Conservation (phyloP, 1,284 basidiomycete species). For the Rhizoctonia solani region DNA sequence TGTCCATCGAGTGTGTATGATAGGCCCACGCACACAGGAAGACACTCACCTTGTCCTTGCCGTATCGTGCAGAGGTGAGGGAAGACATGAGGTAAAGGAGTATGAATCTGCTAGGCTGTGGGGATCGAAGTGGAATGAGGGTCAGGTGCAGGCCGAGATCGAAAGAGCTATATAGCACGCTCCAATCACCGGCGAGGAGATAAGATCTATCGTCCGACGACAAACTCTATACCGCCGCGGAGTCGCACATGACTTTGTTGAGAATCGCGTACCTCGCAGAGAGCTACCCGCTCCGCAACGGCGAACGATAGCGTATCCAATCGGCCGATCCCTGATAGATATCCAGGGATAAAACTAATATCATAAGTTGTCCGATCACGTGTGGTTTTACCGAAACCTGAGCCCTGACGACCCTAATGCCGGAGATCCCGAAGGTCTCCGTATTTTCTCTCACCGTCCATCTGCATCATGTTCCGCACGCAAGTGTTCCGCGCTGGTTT, state of each 20-base stretch:
- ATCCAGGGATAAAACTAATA: not conserved
- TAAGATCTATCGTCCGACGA: too few relatives aligned
- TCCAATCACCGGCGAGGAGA: not conserved
- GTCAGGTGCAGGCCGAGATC: not conserved
- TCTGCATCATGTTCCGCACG: conserved; percentile 24
- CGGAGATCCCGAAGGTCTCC: conserved; percentile 18
- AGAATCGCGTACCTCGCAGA: too few relatives aligned
- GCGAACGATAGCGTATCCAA: not conserved
- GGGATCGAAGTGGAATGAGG: not conserved
- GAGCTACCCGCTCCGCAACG: not conserved
- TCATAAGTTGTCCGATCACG: not conserved
- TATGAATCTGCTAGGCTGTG: not conserved
- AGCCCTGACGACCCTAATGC: conserved; percentile 6
- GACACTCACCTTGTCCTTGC: conserved; percentile 72
- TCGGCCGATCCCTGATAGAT: conserved; percentile 18
- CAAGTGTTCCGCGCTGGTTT: conserved; percentile 27
- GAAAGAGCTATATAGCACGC: not conserved
- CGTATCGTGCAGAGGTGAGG: conserved; percentile 67
- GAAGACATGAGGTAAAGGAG: too few relatives aligned
- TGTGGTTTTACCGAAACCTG: not conserved
- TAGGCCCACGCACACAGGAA: not conserved
- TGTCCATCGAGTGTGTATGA: not conserved
- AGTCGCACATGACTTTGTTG: too few relatives aligned
- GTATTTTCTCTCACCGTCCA: conserved; percentile 33
- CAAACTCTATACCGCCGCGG: too few relatives aligned